Evolutionary conservation across 2,329 filamentous ascomycete genomes (phyloP), one percentile per base, ranked within the genome.

Genomic region (Corinectria fuckeliana): DNA sequence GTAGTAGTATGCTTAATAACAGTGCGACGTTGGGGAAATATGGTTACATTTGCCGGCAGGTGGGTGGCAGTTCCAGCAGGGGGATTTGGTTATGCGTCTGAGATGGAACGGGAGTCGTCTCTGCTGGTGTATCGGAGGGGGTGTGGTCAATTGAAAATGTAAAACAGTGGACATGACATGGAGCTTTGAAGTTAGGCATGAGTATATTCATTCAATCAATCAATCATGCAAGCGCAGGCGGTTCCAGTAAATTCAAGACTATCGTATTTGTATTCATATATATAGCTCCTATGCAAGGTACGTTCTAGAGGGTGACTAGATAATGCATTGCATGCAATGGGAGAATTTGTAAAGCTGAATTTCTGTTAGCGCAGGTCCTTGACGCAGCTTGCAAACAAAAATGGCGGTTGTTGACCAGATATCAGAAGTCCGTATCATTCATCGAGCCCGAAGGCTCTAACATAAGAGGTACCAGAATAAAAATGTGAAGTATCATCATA

Each of bases 401-500:
- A 56, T 48, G 45, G 56, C 13, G 45, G 23, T 3, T 45, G 51
- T 42, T 57, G 60, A 67, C 65, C 55, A 60, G 21, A 67, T 59
- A 72, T 93, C 91, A 93, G 91, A 93, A 92, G 91, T 92, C 89
- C 89, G 81, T 81, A 90, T 82, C 86, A 91, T 91, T 92, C 91
- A 93, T 91, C 78, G 88, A 83, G 80, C 79, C 81, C 74, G 76
- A 81, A 80, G 74, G 73, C 83, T 82, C 88, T 95, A 89, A 91
- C 87, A 92, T 92, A 95, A 96, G 93, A 96, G 93, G 92, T 96
- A 93, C 92, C 92, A 96, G 91, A 96, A 81, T 79, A 78, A 79
- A 80, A 82, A 81, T 80, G 82, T 82, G 75, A 76, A 77, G 73
- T 87, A 85, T 94, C 91, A 93, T 94, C 91, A 92, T 85, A 69